Conservation (phyloP, 192 early-diverging fungal genomes). For the Mortierella hygrophila region DNA sequence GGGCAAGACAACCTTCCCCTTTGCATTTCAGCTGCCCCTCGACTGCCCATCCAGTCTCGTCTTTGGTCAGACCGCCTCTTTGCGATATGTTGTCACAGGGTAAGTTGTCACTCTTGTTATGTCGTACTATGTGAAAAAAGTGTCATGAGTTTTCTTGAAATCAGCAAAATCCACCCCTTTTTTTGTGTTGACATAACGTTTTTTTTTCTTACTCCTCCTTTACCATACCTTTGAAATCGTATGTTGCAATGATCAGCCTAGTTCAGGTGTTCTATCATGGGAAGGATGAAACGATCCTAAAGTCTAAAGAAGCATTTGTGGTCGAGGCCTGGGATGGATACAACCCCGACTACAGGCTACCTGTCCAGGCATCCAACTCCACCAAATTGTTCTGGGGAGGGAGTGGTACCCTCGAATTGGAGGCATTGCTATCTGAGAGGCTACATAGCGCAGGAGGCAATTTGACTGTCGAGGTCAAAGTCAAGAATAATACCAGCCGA, state of each 20-base stretch:
- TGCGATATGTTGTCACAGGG: constrained; percentile 73
- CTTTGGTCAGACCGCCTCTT: constrained; percentile 62
- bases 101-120: constrained; percentile 26
- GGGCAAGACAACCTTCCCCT: constrained; percentile 75
- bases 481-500: constrained; percentile 62
- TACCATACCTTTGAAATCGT: background rate
- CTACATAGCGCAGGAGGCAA: constrained; percentile 59
- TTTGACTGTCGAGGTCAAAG: constrained; percentile 58
- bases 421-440: constrained; percentile 47
- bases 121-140: background rate
- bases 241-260: constrained; percentile 38
- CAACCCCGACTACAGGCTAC: constrained; percentile 55
- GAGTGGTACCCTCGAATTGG: constrained; percentile 47
- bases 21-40: constrained; percentile 71
- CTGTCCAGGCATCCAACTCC: constrained; percentile 48
- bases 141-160: background rate
- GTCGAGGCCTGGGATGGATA: constrained; percentile 66
- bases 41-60: constrained; percentile 70
- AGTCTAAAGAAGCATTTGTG: constrained; percentile 70
- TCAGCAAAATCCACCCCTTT: background rate
- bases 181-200: constrained; percentile 16
- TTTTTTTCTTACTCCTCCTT: background rate
- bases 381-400: constrained; percentile 61
- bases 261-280: constrained; percentile 69
- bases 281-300: constrained; percentile 65